Percentiles rank a stretch among this genome's conserved stretches.
These are phyloP conservation scores for Aspergillus niger DNA, from an alignment of 2,329 filamentous ascomycete species.

Conservation along the genomic window DNA sequence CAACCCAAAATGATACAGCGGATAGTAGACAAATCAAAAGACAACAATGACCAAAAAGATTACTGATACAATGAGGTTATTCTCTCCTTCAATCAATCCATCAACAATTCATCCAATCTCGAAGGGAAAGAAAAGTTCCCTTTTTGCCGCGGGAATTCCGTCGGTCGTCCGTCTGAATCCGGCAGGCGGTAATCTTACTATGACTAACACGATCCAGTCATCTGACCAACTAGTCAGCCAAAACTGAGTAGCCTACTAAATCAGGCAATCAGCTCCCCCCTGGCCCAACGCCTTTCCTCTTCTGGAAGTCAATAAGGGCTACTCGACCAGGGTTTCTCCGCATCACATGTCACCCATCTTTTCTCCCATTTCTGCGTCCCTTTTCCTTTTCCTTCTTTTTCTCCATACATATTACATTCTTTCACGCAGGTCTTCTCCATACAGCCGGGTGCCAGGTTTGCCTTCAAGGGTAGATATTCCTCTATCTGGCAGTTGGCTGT, in stretches of 20 bases:
- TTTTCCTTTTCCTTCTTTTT: constrained; percentile 22
- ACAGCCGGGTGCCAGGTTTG: constrained; percentile 30
- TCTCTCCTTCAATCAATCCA: not conserved
- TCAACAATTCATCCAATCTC: not conserved
- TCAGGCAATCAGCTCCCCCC: not conserved
- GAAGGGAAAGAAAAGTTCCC: not conserved
- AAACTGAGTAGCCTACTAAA: not conserved
- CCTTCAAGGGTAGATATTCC: not conserved
- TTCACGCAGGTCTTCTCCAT: constrained; percentile 32
- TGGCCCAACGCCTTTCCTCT: not conserved
- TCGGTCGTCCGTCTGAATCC: not conserved
- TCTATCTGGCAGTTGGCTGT: constrained; percentile 30
- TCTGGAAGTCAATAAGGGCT: not conserved
- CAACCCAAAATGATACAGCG: constrained; percentile 15
- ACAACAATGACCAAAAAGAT: not conserved
- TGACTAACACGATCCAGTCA: not conserved
- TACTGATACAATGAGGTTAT: not conserved
- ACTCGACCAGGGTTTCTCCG: not conserved
- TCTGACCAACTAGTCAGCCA: too few species aligned
- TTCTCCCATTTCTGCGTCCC: not conserved
- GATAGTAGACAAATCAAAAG: constrained; percentile 5
- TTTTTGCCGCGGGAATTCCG: not conserved
- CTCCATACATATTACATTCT: constrained; percentile 18
- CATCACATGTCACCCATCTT: constrained; percentile 10
- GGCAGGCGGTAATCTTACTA: constrained; percentile 17